phyloP scores from a whole-genome alignment of 805 yeast species.

The Yamadazyma sp. region DNA sequence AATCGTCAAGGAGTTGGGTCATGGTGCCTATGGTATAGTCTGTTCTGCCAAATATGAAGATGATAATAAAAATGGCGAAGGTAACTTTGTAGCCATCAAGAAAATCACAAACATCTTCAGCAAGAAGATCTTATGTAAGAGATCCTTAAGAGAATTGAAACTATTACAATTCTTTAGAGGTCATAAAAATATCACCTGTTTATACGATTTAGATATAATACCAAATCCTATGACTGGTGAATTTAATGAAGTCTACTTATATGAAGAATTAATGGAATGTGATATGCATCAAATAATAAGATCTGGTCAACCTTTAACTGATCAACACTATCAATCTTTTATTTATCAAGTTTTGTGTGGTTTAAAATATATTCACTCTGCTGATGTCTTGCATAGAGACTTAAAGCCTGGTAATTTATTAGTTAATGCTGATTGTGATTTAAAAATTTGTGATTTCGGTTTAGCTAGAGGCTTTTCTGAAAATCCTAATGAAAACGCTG shows the following conservation, averaged over 20 bases:
- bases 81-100: slow-evolving; percentile 78
- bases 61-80: slow-evolving; percentile 33
- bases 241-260: slow-evolving; percentile 88
- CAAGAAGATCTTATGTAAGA: slow-evolving; percentile 84
- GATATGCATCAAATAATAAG: slow-evolving; percentile 97
- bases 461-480: slow-evolving; percentile 87
- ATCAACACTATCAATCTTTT: slow-evolving; percentile 92
- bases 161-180: slow-evolving; percentile 90
- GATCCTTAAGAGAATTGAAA: slow-evolving; percentile 89
- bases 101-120: slow-evolving; percentile 93
- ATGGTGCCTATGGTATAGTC: slow-evolving; percentile 97
- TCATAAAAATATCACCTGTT: slow-evolving; percentile 92
- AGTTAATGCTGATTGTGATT: slow-evolving; percentile 94
- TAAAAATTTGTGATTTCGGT: slow-evolving; percentile 96
- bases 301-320: slow-evolving; percentile 90
- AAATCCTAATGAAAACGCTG: slow-evolving; percentile 80
- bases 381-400: slow-evolving; percentile 91
- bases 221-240: slow-evolving; percentile 57
- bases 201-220: slow-evolving; percentile 91
- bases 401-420: slow-evolving; percentile 90
- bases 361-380: slow-evolving; percentile 81
- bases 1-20: slow-evolving; percentile 90
- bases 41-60: slow-evolving; percentile 90
- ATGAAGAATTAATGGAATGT: slow-evolving; percentile 97
- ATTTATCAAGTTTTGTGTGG: slow-evolving; percentile 92